Base-by-base conservation (phyloP, 805 yeast genomes). In the Candida alai region DNA sequence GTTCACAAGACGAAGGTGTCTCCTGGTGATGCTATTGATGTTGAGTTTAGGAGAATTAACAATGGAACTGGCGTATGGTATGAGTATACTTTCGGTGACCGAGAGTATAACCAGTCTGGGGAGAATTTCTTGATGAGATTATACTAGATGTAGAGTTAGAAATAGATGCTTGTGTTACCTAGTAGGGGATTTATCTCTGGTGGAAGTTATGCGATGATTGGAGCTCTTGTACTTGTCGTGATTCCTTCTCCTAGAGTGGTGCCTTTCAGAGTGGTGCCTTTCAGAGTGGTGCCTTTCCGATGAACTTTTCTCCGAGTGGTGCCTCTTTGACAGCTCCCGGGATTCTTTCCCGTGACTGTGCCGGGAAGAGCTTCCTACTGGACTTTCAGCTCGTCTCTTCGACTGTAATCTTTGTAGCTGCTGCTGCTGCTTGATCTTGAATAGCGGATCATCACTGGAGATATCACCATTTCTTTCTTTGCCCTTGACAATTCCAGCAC, bases 391-490 rank as follows among this genome's bases (percentile, higher is more conserved):
- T 9, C n/a, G 23, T 10, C 13, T 19, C 18, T 18, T 14, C 28
- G 20, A 17, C 25, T 30, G 28, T 26, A 29, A 27, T 35, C 35
- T 14, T 30, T 30, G 16, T 25, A 20, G 21, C 39, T 32, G 26
- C 38, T 44, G 39, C 32, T 39, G 35, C 25, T 40, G 36, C 31
- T 41, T 47, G 7, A 75, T 67, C 36, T 55, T 61, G 26, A 64
- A 45, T 60, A 78, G 60, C 1, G 84, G 84, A 44, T 78, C 84
- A 26, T 73, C 65, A 32, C 44, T 22, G 35, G 25, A 21, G 24
- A 32, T 26, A 2, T 19, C 12, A 5, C n/a, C 27, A 3, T 12
- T 24, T 6, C 22, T 29, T n/a, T 10, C 15, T n/a, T 6, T 19
- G 9, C 19, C 20, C 28, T 28, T 22, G 46, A n/a, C 14, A 8